phyloP scores from a whole-genome alignment of 2,329 filamentous ascomycete species.

The Penicillium aurantiogriseum region DNA sequence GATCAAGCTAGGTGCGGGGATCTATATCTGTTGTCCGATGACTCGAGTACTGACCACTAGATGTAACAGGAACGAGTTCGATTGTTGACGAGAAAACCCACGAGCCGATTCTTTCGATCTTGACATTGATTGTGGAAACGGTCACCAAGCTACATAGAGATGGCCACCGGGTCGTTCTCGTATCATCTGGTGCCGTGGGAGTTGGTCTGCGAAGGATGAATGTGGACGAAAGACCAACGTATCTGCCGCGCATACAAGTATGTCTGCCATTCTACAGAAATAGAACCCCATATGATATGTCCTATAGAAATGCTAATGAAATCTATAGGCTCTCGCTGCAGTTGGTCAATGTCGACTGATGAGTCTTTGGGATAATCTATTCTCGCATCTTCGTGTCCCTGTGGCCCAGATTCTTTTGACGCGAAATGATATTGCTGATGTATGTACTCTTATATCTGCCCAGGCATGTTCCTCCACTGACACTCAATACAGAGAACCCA shows the following conservation, averaged over 20 bases:
- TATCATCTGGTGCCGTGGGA: constrained; percentile 95
- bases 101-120: constrained; percentile 84
- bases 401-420: constrained; percentile 94
- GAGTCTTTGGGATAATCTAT: constrained; percentile 91
- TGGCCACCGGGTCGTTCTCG: constrained; percentile 92
- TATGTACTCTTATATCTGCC: constrained; percentile 43
- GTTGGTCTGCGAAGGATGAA: constrained; percentile 90
- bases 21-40: constrained; percentile 16
- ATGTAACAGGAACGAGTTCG: constrained; percentile 80
- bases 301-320: background rate
- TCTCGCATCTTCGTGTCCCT: constrained; percentile 81
- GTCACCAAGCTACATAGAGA: constrained; percentile 81
- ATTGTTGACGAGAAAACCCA: constrained; percentile 96
- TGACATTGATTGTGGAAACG: constrained; percentile 92
- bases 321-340: constrained; percentile 73
- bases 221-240: constrained; percentile 80
- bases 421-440: constrained; percentile 92
- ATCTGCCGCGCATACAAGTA: constrained; percentile 82
- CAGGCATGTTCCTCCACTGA: constrained; percentile 10
- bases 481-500: constrained; percentile 65
- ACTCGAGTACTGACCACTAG: constrained; percentile 17
- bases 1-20: constrained; percentile 42
- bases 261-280: constrained; percentile 3
- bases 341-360: constrained; percentile 96
- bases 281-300: background rate